Evolutionary conservation across 768 basidiomycete genomes (phyloP).

Genomic region (Podaxis rugospora): DNA sequence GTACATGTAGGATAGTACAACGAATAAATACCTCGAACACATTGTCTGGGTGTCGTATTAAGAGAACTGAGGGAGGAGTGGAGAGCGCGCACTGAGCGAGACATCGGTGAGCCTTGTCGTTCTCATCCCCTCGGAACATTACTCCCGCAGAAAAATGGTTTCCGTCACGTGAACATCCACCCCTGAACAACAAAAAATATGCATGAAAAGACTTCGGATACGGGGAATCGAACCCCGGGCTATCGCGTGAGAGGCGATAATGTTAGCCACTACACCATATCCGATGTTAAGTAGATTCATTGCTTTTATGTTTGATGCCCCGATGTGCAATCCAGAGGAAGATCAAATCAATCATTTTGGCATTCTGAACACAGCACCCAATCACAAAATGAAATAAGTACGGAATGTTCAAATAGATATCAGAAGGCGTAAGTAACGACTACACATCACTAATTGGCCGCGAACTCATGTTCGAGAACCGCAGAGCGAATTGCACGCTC

Average conservation of each 20-base stretch:
- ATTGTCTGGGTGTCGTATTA: background rate
- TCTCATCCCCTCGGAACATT: too few species aligned
- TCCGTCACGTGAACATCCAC: background rate
- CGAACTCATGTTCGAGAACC: slow-evolving; percentile 7
- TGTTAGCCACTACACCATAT: slow-evolving; percentile 20
- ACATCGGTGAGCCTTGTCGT: background rate
- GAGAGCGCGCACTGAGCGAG: background rate
- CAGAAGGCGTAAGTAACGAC: background rate
- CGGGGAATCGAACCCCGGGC: slow-evolving; percentile 13
- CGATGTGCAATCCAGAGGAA: too few species aligned
- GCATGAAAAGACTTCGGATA: background rate
- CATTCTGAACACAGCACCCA: too few species aligned
- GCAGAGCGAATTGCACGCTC: slow-evolving; percentile 15
- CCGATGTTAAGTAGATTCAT: background rate
- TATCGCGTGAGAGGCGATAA: slow-evolving; percentile 18
- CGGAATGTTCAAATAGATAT: background rate
- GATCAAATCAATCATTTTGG: too few species aligned
- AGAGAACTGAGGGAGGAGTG: background rate
- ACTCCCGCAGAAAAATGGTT: background rate
- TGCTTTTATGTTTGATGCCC: background rate
- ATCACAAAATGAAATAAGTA: background rate
- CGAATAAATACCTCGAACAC: background rate
- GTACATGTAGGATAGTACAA: background rate
- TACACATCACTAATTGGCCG: background rate
- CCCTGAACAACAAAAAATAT: background rate